A percentile compares a stretch with the other conserved stretches of the same genome.
These are phyloP conservation scores for Nectriaceae sp. DNA, from an alignment of 2,329 filamentous ascomycete genomes.

Conservation along the genomic window DNA sequence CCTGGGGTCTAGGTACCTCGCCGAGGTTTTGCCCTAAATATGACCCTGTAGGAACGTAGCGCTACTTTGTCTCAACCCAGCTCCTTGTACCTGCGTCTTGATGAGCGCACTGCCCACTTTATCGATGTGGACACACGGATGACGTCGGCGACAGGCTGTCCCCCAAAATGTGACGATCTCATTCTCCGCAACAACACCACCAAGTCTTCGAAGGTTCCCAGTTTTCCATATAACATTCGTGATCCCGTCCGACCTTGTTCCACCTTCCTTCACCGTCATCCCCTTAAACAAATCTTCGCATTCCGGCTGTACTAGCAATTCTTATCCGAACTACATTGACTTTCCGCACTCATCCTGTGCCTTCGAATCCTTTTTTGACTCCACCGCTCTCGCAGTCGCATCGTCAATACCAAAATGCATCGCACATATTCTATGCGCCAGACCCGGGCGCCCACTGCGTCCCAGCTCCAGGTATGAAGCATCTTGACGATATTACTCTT, in stretches of 20 bases:
- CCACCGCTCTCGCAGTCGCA: slow-evolving; percentile 13
- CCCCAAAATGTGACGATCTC: slow-evolving; percentile 29
- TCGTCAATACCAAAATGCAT: slow-evolving; percentile 68
- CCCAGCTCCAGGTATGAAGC: slow-evolving; percentile 60
- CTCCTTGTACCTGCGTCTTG: slow-evolving; percentile 7
- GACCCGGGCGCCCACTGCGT: slow-evolving; percentile 92
- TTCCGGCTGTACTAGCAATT: not conserved
- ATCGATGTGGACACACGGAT: slow-evolving; percentile 25
- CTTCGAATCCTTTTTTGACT: slow-evolving; percentile 14
- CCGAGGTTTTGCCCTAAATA: too few species aligned
- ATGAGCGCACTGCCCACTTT: slow-evolving; percentile 18
- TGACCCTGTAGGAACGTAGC: too few species aligned
- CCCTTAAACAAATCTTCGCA: not conserved
- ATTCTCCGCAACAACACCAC: slow-evolving; percentile 32
- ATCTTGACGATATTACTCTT: too few species aligned
- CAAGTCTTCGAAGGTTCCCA: slow-evolving; percentile 19
- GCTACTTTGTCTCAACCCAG: not conserved
- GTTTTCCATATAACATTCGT: slow-evolving; percentile 28
- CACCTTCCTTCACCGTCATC: slow-evolving; percentile 1
- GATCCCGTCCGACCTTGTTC: not conserved
- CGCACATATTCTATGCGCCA: slow-evolving; percentile 99
- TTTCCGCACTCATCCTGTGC: too few species aligned
- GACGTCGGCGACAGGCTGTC: slow-evolving; percentile 28
- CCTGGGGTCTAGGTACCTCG: not conserved
- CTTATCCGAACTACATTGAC: not conserved